Base-by-base conservation (phyloP, 2,329 filamentous ascomycete genomes). In the Aphanoascus verrucosus region DNA sequence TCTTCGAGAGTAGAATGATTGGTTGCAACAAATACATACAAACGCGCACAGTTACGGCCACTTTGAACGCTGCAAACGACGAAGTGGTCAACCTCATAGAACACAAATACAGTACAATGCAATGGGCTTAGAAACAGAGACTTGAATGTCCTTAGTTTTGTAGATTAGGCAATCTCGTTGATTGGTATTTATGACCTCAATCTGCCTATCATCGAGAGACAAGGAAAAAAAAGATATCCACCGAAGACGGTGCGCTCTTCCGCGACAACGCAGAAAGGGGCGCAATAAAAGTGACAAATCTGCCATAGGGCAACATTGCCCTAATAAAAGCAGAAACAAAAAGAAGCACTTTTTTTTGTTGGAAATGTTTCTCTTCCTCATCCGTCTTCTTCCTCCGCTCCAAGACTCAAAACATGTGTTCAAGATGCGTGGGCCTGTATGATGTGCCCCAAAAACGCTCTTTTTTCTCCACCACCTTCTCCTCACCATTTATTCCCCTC, bases 401-500 rank as follows among this genome's bases (percentile, higher is more conserved):
- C 45, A 34, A 38, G 42, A 50, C 48, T 50, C 48, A 50, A 49
- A 37, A 37, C 35, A 37, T 37, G 6, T 35, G 11, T 32, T 50
- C 12, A 8, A 4, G 20, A 43, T 35, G 23, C 38, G 48, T 42
- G 38, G 48, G 48, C 40, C 15, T 35, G 3, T 41, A n/a, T 12
- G 23, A 17, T 34, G 3, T 28, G 19, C 4, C 20, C 35, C 46
- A 49, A 46, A 40, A 34, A 46, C 40, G 34, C 14, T 46, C 40
- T 17, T 40, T 17, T 40, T 46, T 43, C 23, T 51, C 37, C 46
- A 50, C 40, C 50, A 34, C 42, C 49, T 56, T 53, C 28, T 49
- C 51, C 44, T 53, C 51, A 45, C 44, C 51, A 53, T 53, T 42
- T 28, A 48, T 53, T 44, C 45, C 44, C 51, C 42, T 37, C 51